Percentiles rank a stretch among this genome's conserved stretches.
Evolutionary conservation across 1,284 basidiomycete species (phyloP).

Genomic region (Fomitopsis pinicola): DNA sequence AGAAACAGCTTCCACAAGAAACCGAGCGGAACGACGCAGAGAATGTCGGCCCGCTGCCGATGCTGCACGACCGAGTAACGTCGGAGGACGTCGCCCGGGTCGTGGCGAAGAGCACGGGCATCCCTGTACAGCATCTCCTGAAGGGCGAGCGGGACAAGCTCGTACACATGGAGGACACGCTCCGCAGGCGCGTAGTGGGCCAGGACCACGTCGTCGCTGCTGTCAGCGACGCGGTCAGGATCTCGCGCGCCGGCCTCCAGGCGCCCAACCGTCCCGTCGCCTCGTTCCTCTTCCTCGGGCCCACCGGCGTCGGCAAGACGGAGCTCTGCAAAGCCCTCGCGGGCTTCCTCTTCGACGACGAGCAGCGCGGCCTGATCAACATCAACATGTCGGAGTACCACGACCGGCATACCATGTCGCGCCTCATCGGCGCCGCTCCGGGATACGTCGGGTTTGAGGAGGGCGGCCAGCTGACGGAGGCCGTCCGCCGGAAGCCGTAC

Average conservation of each 20-base stretch:
- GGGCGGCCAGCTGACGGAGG: conserved; percentile 87
- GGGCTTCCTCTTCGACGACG: conserved; percentile 84
- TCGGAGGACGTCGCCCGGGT: conserved; percentile 87
- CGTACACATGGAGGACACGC: conserved; percentile 86
- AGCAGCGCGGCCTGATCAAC: conserved; percentile 82
- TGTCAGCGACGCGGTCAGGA: conserved; percentile 84
- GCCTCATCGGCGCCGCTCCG: conserved; percentile 87
- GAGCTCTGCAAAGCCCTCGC: conserved; percentile 88
- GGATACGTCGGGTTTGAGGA: conserved; percentile 95
- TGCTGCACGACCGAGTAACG: conserved; percentile 86
- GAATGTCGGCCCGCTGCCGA: conserved; percentile 48
- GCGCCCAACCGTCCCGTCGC: conserved; percentile 85
- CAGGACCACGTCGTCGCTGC: conserved; percentile 82
- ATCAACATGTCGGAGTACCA: conserved; percentile 95
- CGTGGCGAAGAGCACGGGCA: conserved; percentile 86
- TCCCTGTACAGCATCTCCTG: conserved; percentile 85
- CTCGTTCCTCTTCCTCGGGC: conserved; percentile 88
- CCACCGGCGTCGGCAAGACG: conserved; percentile 88
- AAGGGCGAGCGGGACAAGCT: conserved; percentile 89
- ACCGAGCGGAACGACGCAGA: conserved; percentile 40
- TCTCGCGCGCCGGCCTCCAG: conserved; percentile 88
- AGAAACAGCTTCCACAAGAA: conserved; percentile 70
- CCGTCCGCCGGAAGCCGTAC: conserved; percentile 79
- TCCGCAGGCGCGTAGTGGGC: conserved; percentile 78
- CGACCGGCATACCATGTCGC: conserved; percentile 86